Evolutionary conservation across 2,329 filamentous ascomycete genomes (phyloP).

Genomic region (Neofusicoccum umdonicola): DNA sequence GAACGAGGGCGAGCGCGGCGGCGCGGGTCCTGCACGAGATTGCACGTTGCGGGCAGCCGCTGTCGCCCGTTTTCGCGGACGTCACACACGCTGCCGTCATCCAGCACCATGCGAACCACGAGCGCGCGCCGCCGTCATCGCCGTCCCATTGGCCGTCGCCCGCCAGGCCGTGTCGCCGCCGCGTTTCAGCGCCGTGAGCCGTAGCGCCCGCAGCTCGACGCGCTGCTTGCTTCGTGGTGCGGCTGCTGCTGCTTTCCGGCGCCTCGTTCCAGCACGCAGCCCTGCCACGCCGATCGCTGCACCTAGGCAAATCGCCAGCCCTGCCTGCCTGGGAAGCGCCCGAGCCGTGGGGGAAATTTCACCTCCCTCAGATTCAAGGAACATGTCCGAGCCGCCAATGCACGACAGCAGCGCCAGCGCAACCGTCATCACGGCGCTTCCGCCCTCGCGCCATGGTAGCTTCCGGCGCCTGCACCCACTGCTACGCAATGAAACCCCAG

Average conservation of each 20-base stretch:
- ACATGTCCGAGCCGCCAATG: constrained; percentile 4
- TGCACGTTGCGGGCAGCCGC: background rate
- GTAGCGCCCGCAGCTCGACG: constrained; percentile 10
- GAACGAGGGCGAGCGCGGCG: background rate
- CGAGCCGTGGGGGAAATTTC: background rate
- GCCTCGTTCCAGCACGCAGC: background rate
- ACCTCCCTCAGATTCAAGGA: background rate
- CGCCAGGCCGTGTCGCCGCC: background rate
- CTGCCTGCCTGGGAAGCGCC: background rate
- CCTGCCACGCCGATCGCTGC: background rate
- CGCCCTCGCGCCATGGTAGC: background rate
- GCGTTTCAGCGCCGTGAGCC: constrained; percentile 6
- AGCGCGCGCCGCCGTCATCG: background rate
- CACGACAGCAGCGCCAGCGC: constrained; percentile 11
- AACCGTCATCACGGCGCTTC: constrained; percentile 10
- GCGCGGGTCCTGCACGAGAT: background rate
- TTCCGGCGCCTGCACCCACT: background rate
- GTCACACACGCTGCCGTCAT: constrained; percentile 1
- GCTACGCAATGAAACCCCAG: constrained; percentile 4
- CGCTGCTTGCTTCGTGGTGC: background rate
- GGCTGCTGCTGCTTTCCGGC: background rate
- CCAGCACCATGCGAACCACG: constrained; percentile 1
- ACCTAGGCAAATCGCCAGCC: too few species aligned
- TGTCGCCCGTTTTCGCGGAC: constrained; percentile 1
- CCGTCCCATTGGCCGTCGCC: background rate